These are phyloP conservation scores for Vaccinium corymbosum DNA, from an alignment of 148 eudicot species.

Conservation along the genomic window DNA sequence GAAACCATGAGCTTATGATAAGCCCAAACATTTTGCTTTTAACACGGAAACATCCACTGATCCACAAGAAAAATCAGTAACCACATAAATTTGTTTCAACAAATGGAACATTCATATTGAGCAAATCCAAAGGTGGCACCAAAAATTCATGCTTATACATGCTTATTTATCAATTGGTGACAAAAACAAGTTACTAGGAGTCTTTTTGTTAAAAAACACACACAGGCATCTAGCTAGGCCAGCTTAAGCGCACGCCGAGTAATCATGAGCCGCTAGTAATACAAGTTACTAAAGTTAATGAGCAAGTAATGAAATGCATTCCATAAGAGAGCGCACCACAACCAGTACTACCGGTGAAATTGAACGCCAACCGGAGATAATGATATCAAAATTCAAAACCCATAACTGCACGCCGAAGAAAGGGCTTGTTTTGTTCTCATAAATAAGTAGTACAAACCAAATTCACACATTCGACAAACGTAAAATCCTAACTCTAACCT, in stretches of 20 bases:
- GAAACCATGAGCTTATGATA: neutral
- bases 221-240: too few species aligned
- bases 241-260: too few species aligned
- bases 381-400: neutral
- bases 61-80: neutral
- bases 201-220: too few species aligned
- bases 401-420: neutral
- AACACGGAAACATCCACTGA: neutral
- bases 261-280: too few species aligned
- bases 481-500: neutral
- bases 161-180: neutral
- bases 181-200: neutral
- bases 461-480: neutral
- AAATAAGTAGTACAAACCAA: neutral
- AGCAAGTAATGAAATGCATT: neutral
- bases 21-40: neutral
- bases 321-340: neutral
- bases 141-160: neutral
- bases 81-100: neutral
- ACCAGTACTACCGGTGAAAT: neutral
- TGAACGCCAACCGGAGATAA: neutral
- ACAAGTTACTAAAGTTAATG: neutral
- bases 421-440: neutral
- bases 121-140: neutral
- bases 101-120: neutral